Conservation (phyloP, 495 filamentous ascomycete species). For the Aspergillus bridgeri region DNA sequence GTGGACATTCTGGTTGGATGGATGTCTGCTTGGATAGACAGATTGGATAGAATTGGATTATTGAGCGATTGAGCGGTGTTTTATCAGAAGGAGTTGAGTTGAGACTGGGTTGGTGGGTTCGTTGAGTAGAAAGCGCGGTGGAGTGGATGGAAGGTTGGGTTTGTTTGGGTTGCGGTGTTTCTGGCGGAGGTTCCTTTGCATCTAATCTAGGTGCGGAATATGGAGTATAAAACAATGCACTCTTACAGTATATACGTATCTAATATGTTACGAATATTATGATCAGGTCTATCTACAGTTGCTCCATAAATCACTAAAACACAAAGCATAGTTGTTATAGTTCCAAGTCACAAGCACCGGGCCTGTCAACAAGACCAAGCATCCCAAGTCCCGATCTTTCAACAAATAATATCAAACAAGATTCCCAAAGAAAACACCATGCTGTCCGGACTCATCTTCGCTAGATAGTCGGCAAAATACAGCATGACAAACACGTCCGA, state of each 20-base stretch:
- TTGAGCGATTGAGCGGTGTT: conserved; percentile 1
- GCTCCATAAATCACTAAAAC: not conserved
- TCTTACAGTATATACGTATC: no score
- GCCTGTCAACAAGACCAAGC: conserved; percentile 3
- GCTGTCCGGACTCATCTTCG: not conserved
- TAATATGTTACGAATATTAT: not conserved
- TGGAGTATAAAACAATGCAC: no score
- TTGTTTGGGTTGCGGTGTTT: not conserved
- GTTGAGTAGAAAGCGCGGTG: not conserved
- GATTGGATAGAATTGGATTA: not conserved
- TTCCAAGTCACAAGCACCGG: conserved; percentile 10
- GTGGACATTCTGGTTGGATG: conserved; percentile 12
- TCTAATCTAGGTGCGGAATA: no score
- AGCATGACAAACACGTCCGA: conserved; percentile 10
- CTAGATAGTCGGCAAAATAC: conserved; percentile 5
- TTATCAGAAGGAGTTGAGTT: not conserved
- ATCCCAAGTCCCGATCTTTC: conserved; percentile 4
- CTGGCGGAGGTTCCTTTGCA: not conserved
- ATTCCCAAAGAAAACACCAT: conserved; percentile 3
- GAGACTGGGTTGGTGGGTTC: not conserved
- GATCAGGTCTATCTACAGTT: not conserved
- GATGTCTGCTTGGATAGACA: not conserved
- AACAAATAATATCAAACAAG: conserved; percentile 5
- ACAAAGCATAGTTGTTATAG: conserved; percentile 2
- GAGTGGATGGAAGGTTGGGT: not conserved